Conservation (phyloP, 305 asterid species). For the Solanum aculeatissimum region DNA sequence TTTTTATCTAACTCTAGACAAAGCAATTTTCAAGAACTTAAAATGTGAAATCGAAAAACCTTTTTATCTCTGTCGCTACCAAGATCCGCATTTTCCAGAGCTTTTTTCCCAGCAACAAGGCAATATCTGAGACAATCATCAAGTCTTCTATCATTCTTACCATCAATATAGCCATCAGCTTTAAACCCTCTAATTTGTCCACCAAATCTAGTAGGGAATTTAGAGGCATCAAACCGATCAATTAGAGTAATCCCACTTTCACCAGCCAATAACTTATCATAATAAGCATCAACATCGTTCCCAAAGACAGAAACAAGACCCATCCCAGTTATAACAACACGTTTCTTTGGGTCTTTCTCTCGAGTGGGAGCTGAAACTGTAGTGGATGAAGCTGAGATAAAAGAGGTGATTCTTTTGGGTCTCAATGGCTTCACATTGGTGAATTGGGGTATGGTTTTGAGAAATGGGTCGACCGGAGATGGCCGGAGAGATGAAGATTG, state of each 20-base stretch:
- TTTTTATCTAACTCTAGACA: not conserved
- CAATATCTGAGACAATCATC: constrained; percentile 82
- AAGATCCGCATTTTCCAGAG: constrained; percentile 66
- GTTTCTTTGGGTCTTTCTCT: constrained; percentile 74
- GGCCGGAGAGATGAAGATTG: constrained; percentile 34
- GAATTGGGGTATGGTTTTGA: constrained; percentile 6
- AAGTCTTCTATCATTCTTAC: constrained; percentile 67
- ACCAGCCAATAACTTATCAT: constrained; percentile 60
- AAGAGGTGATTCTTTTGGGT: constrained; percentile 10
- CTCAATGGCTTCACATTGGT: not conserved
- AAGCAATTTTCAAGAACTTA: not conserved
- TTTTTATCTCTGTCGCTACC: constrained; percentile 40
- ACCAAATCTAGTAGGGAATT: constrained; percentile 61
- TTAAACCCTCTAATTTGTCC: constrained; percentile 79
- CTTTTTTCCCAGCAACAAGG: constrained; percentile 80
- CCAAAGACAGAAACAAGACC: constrained; percentile 86
- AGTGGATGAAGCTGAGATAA: constrained; percentile 32
- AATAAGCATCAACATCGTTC: constrained; percentile 51
- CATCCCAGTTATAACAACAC: constrained; percentile 84
- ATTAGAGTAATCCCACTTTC: constrained; percentile 68
- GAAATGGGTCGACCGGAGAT: constrained; percentile 32
- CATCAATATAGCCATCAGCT: constrained; percentile 70
- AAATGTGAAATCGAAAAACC: constrained; percentile 9
- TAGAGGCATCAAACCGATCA: constrained; percentile 74
- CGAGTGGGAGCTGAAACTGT: constrained; percentile 42